Evolutionary conservation across 2,329 filamentous ascomycete genomes (phyloP), one percentile per base, ranked within the genome.

Genomic region (Penicillium nordicum): DNA sequence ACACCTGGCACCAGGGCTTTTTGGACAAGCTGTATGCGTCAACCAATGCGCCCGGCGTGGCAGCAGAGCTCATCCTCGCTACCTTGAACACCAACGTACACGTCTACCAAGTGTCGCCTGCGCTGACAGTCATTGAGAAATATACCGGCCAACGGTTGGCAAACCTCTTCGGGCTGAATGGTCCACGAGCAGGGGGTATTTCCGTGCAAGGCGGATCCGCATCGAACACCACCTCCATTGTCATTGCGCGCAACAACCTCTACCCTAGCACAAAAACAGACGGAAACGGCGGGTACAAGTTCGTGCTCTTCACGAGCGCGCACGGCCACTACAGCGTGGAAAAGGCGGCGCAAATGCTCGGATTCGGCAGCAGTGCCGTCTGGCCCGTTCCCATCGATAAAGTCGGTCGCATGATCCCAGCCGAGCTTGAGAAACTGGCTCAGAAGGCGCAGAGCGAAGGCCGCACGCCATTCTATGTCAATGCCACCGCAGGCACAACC

Each of bases 1-100:
- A 99, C 76, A 97, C 93, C n/a, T 97, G 92, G 90, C 89, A 96
- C 69, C 92, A 96, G 74, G 93, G 93, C 11, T 99, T 97, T 75
- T 77, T 97, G 69, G 92, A 97, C 76, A 97, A 99, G 77, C 80
- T 97, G 18, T 97, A 97, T 74, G 85, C 89, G n/a, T 88, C 88
- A 62, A 95, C 90, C 38, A 94, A 94, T 69, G 88, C 93, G 41
- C 88, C 93, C 9, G 93, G 93, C 18, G 82, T 97, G 0, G 86
- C 88, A 16, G 88, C 91, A 2, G 94, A 97, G 68, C 79, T 97
- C 55, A 80, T 97, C 9, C 83, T 97, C 27, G 87, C 90, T 0
- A 84, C 89, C 0, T 78, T 99, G 43, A 97, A 99, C 76, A 97
- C 94, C 36, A 99, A 97, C 71, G 79, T 92, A 16, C 94, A 97